phyloP scores from a whole-genome alignment of 73 alveolate species.

The Paraurostyla sp. region DNA sequence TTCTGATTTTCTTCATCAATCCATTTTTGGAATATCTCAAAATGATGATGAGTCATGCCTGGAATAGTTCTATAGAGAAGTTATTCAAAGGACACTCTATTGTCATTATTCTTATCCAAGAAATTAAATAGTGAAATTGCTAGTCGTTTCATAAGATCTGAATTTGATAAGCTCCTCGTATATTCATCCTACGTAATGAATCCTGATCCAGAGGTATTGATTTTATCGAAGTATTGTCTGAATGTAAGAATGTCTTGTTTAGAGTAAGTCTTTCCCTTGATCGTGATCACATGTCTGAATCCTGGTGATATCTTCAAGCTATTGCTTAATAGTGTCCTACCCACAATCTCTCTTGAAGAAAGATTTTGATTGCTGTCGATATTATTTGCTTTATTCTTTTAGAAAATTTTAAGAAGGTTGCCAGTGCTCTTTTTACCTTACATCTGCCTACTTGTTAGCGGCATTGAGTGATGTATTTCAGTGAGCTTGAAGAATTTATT shows the following conservation, averaged over 20 bases:
- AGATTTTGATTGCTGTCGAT: too few species aligned
- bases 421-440: too few species aligned
- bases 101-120: background rate
- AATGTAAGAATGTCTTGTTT: background rate
- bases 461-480: background rate
- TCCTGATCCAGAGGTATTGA: background rate
- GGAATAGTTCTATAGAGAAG: slow-evolving; percentile 6
- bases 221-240: slow-evolving; percentile 2
- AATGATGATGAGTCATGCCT: background rate
- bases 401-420: too few species aligned
- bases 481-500: background rate
- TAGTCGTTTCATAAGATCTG: slow-evolving; percentile 10
- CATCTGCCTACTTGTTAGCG: too few species aligned
- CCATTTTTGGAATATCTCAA: background rate
- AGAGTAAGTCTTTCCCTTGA: slow-evolving; percentile 15
- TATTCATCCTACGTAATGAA: background rate
- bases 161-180: background rate
- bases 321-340: too few species aligned
- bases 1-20: background rate
- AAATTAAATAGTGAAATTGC: background rate
- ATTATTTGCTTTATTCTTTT: too few species aligned
- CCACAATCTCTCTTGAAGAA: too few species aligned
- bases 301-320: too few species aligned
- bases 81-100: slow-evolving; percentile 6
- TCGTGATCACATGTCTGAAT: background rate